Evolutionary conservation across 2,329 filamentous ascomycete genomes (phyloP).

Genomic region (Periconia sp.): DNA sequence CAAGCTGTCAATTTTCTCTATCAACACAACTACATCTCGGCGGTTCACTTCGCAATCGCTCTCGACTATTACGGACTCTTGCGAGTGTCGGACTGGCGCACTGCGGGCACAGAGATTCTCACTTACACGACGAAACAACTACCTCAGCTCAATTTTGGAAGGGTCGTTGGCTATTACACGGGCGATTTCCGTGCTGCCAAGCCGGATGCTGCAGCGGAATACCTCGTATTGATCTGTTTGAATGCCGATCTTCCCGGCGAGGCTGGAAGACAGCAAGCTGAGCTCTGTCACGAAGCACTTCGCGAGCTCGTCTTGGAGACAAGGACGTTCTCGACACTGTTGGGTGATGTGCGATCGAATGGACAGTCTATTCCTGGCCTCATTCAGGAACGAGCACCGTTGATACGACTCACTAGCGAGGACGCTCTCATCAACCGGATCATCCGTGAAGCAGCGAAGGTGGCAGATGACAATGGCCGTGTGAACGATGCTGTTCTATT

Average conservation of each 20-base stretch:
- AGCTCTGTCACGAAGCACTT: constrained; percentile 87
- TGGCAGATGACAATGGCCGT: constrained; percentile 91
- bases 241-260: constrained; percentile 80
- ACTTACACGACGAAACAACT: constrained; percentile 68
- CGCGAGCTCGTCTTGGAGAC: constrained; percentile 96
- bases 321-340: constrained; percentile 87
- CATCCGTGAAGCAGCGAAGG: constrained; percentile 85
- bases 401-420: constrained; percentile 79
- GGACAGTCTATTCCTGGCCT: constrained; percentile 82
- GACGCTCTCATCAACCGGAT: constrained; percentile 89
- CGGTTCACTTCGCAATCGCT: constrained; percentile 90
- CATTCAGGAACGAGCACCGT: constrained; percentile 78
- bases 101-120: constrained; percentile 64
- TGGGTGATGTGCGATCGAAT: constrained; percentile 87
- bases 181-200: constrained; percentile 91
- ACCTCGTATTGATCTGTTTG: constrained; percentile 86
- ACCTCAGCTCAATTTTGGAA: constrained; percentile 90
- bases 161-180: constrained; percentile 93
- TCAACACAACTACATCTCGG: constrained; percentile 86
- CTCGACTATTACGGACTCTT: constrained; percentile 69
- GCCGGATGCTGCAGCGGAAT: constrained; percentile 88
- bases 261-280: constrained; percentile 73
- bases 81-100: constrained; percentile 79
- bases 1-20: constrained; percentile 91
- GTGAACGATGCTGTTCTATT: constrained; percentile 92